Conservation (phyloP, 1,284 basidiomycete species). For the Veloboletus limbatus region DNA sequence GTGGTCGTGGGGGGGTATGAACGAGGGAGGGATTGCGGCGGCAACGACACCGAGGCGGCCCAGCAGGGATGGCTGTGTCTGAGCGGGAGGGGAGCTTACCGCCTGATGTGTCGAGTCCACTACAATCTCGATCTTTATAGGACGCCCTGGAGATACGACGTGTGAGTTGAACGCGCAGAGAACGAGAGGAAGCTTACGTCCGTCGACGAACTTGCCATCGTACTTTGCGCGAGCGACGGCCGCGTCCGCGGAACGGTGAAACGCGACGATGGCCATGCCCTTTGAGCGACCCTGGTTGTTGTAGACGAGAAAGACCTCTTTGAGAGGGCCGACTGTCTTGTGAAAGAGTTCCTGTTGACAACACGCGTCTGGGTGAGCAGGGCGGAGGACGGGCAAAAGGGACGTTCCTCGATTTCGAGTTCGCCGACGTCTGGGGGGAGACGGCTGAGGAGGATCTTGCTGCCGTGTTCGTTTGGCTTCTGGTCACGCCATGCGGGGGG, state of each 20-base stretch:
- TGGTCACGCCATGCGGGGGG: constrained; percentile 58
- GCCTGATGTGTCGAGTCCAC: constrained; percentile 38
- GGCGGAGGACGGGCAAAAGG: neutral
- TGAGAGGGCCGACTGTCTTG: constrained; percentile 71
- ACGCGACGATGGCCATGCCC: constrained; percentile 71
- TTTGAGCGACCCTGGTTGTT: constrained; percentile 69
- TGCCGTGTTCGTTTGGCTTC: constrained; percentile 43
- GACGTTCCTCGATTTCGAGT: constrained; percentile 64
- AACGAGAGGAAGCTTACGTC: constrained; percentile 51
- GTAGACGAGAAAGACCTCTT: constrained; percentile 65
- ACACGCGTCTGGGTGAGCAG: constrained; percentile 8
- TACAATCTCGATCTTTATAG: constrained; percentile 68
- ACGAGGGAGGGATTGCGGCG: constrained; percentile 8
- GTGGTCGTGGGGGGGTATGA: constrained; percentile 11
- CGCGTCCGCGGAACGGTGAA: constrained; percentile 61
- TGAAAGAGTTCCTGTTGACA: constrained; percentile 61
- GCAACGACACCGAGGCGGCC: constrained; percentile 31
- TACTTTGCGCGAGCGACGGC: constrained; percentile 59
- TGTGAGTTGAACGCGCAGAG: neutral
- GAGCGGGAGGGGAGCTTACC: constrained; percentile 12
- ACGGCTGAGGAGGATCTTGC: constrained; percentile 67
- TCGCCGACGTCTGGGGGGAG: constrained; percentile 69
- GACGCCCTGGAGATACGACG: constrained; percentile 45
- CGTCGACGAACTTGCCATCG: constrained; percentile 72
- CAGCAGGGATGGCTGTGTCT: constrained; percentile 37